Base-by-base conservation (phyloP, 768 basidiomycete species). In the Chalciporus sphaerocephalus region DNA sequence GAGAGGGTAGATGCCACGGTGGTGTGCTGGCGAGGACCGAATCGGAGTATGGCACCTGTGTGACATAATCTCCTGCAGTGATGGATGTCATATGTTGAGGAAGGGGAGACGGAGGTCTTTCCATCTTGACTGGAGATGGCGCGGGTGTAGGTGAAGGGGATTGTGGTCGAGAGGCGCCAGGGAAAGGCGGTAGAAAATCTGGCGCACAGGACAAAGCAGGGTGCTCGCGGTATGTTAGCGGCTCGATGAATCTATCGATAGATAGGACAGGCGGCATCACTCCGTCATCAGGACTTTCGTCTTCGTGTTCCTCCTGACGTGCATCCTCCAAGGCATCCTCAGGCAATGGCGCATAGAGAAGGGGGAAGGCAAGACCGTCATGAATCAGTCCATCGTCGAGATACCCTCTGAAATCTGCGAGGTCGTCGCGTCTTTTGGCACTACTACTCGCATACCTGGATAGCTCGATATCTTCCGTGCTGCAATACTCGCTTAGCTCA, bases 41-140 rank as follows among this genome's bases (percentile, higher is more conserved):
- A 53, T 84, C 79, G 2, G 75, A 75, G 56, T 91, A 91, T 4
- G 87, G 85, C 1, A 89, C 76, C 56, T 80, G 79, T 10, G 83
- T 76, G 20, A 82, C 69, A 48, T 86, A 85, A 61, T 90, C 85
- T 3, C 87, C 81, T 2, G 82, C 74, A 2, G 66, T 60, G 10
- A 68, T 54, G 11, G 73, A 66, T 5, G 65, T 59, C 2, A 73
- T 63, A 16, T 68, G 76, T 20, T 64, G 71, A 69, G 51, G 76
- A 55, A 52, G 74, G 60, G 41, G 80, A 64, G 57, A 82, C 36
- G 42, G 50, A 0, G 61, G 66, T 48, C 61, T 46, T 44, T 65
- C 64, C 34, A 61, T 44, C 21, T 67, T 67, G 42, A 67, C 52
- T 7, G 61, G 49, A 8, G 55, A 52, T 7, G 59, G 52, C 0